phyloP scores from a whole-genome alignment of 805 yeast genomes.

The Ogataea haglerorum region DNA sequence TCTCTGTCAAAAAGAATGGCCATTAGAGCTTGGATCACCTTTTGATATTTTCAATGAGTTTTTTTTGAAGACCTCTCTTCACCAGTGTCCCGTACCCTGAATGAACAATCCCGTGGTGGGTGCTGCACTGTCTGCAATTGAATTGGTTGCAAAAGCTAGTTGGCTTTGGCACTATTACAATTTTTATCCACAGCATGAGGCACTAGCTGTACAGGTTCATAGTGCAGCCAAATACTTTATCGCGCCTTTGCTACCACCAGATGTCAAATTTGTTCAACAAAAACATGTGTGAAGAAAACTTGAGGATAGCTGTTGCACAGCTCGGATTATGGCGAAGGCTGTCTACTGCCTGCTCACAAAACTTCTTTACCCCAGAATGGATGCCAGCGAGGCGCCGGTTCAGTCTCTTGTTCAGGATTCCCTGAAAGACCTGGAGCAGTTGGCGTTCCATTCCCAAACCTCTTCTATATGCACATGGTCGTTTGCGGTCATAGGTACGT shows the following conservation, averaged over 20 bases:
- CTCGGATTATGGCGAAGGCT: conserved; percentile 11
- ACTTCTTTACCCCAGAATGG: conserved; percentile 11
- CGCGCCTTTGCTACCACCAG: conserved; percentile 17
- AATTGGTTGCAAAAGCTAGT: conserved; percentile 34
- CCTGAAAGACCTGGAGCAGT: conserved; percentile 8
- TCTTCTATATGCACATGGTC: conserved; percentile 14
- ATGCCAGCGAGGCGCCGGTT: conserved; percentile 3
- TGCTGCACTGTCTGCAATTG: conserved; percentile 34
- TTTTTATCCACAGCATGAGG: conserved; percentile 3
- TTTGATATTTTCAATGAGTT: conserved; percentile 34
- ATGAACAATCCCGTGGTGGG: conserved; percentile 41
- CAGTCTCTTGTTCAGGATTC: conserved; percentile 4
- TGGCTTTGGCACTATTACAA: conserved; percentile 29
- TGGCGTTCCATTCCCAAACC: conserved; percentile 9
- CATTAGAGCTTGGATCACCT: conserved; percentile 35
- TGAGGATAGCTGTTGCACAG: conserved; percentile 15
- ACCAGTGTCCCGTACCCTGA: conserved; percentile 31
- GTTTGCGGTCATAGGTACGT: conserved; percentile 12
- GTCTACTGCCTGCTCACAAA: conserved; percentile 8
- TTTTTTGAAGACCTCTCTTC: conserved; percentile 34
- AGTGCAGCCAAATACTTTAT: conserved; percentile 12
- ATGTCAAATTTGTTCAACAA: conserved; percentile 9
- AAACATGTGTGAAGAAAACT: conserved; percentile 14
- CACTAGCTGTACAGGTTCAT: conserved; percentile 1
- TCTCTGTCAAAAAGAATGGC: conserved; percentile 10